Evolutionary conservation across 2,329 filamentous ascomycete genomes (phyloP).

Genomic region (Cordyceps militaris): DNA sequence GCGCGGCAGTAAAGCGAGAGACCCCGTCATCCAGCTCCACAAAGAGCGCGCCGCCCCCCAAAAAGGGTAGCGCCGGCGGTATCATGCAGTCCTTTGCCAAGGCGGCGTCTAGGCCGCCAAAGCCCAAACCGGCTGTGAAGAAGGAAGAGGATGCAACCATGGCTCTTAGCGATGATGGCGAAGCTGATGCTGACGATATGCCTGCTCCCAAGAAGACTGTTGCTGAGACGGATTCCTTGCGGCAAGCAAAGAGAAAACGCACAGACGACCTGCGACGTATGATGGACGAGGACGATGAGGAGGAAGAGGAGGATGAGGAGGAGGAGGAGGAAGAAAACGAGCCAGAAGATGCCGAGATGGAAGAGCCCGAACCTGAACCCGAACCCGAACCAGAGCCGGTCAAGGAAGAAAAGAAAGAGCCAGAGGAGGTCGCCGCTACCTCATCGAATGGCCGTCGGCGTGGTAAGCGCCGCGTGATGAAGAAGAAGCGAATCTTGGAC

Average conservation of each 20-base stretch:
- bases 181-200: constrained; percentile 32
- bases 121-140: constrained; percentile 39
- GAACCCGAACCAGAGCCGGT: constrained; percentile 24
- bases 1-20: constrained; percentile 17
- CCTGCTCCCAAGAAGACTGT: constrained; percentile 21
- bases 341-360: constrained; percentile 29
- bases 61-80: constrained; percentile 52
- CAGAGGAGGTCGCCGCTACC: constrained; percentile 47
- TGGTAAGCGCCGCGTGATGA: constrained; percentile 73
- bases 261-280: constrained; percentile 34
- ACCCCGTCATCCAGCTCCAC: constrained; percentile 21
- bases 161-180: constrained; percentile 33
- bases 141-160: constrained; percentile 24
- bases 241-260: constrained; percentile 28
- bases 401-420: constrained; percentile 35
- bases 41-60: constrained; percentile 33
- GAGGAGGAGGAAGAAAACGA: constrained; percentile 49
- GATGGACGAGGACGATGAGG: constrained; percentile 44
- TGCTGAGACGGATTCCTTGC: constrained; percentile 20
- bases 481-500: constrained; percentile 80
- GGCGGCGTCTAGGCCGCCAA: constrained; percentile 33
- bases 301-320: constrained; percentile 49
- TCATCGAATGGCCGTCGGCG: constrained; percentile 57
- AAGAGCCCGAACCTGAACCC: constrained; percentile 33
- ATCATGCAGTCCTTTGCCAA: constrained; percentile 79